These are phyloP conservation scores for Leccinum disarticulatum DNA, from an alignment of 768 basidiomycete genomes.

Conservation along the genomic window DNA sequence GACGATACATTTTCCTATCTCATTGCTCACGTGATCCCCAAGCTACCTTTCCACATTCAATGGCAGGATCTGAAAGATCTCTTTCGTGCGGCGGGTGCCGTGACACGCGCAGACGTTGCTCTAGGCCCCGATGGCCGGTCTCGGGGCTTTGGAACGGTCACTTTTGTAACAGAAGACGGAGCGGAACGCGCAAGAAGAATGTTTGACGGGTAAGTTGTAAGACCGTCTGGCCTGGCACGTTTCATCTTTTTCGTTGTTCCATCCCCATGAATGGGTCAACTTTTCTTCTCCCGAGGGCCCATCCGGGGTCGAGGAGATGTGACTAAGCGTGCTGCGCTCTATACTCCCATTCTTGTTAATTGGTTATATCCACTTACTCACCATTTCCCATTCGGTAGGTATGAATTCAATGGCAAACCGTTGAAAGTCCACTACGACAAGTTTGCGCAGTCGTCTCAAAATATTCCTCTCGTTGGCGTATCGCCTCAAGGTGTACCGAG, in stretches of 20 bases:
- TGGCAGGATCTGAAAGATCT: constrained; percentile 99
- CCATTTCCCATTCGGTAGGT: constrained; percentile 43
- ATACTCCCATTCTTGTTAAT: neutral
- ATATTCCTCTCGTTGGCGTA: constrained; percentile 24
- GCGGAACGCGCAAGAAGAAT: constrained; percentile 80
- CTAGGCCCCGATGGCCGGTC: constrained; percentile 86
- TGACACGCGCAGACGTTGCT: constrained; percentile 88
- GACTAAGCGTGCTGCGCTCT: neutral
- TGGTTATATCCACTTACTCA: constrained; percentile 9
- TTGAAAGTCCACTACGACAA: constrained; percentile 94
- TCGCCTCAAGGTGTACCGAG: constrained; percentile 16
- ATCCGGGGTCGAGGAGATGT: neutral
- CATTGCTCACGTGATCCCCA: constrained; percentile 33
- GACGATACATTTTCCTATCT: constrained; percentile 1
- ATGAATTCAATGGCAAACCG: constrained; percentile 82
- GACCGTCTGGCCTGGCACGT: neutral
- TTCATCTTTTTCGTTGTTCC: constrained; percentile 1
- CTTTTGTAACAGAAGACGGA: constrained; percentile 80
- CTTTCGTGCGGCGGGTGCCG: constrained; percentile 86
- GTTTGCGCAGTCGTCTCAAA: constrained; percentile 48
- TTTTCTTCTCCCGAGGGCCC: no score
- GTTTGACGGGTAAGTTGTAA: constrained; percentile 79
- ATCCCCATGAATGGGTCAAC: neutral
- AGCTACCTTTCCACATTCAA: constrained; percentile 89
- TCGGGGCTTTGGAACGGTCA: constrained; percentile 90